Base-by-base conservation (phyloP, 495 filamentous ascomycete species). In the Lindgomyces ingoldianus region DNA sequence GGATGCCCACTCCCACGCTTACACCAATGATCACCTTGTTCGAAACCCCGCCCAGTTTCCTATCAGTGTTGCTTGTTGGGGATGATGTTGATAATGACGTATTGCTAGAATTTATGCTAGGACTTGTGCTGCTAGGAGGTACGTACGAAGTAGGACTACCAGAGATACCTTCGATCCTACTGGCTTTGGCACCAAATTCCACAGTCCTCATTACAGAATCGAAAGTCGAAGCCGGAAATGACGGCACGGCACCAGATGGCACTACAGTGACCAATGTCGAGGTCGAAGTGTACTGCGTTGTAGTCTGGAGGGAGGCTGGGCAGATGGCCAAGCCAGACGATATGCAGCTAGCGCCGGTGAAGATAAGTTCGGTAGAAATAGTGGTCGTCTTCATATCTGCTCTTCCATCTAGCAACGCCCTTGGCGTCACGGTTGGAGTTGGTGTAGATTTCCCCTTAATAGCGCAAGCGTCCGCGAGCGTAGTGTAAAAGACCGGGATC, bases 401-500 rank as follows among this genome's bases (percentile, higher is more conserved):
- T 36, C 55, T 54, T 9, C 27, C 55, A 3, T 27, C 19, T 25
- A n/a, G 24, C 24, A 9, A 10, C 29, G 44, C 44, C 39, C 41
- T 57, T 8, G 60, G 42, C 2, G 51, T 46, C 19, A 42, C 24
- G 0, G 36, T 24, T 4, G 41, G 9, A 2, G 64, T 45, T 6
- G 62, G 26, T 47, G 50, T 55, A 27, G 64, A 21, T 11, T 29
- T 61, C 6, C 52, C 52, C 30, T 67, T 50, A 22, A 60, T 57
- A 1, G 78, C 80, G 68, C 83, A 86, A 1, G 71, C 65, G 47
- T 76, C 74, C 24, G 77, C 75, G 16, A 85, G 61, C 0, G 78
- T 82, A 2, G 81, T 85, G 70, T 81, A 81, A 62, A 77, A 86
- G 56, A 86, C 72, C 0, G 81, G 79, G 19, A 78, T 75, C 4